Base-by-base conservation (phyloP, 176 grass and related monocot genomes). In the Otatea glauca region DNA sequence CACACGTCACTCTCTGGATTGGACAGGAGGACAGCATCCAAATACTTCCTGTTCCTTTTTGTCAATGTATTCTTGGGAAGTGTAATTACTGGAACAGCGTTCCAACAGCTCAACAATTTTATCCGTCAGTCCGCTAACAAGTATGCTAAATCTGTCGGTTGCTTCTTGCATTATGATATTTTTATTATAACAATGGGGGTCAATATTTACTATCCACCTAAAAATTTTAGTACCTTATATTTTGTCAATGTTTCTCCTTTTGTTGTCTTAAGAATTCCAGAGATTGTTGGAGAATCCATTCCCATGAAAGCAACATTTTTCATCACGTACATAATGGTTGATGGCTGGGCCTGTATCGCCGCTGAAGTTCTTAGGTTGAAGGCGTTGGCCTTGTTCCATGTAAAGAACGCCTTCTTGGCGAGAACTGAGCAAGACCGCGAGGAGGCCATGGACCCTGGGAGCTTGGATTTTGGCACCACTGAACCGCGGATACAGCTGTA, bases 221-320 rank as follows among this genome's bases (percentile, higher is more conserved):
- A 45, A 42, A 48, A 16, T 50, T 27, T 55, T 37, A 83, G 16
- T 77, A 18, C 24, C 77, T 81, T 73, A 65, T 83, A 23, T 34
- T 75, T 65, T 60, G 35, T 25, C 76, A 75, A 76, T 64, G 54
- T 89, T 54, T 80, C 13, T 42, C 16, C 37, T 49, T 70, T 35
- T 63, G 11, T 43, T 45, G n/a, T n/a, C n/a, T 73, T 62, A 84
- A 95, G 96, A 91, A 92, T 95, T 89, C 93, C 93, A 71, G 87
- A 92, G 88, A 95, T 87, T 66, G 83, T 98, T 77, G 96, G 96
- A 50, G 91, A 92, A 68, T 90, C 96, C 42, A 95, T 98, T 84
- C 93, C 96, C 49, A 95, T 95, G 91, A 98, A 98, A 90, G 96
- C 93, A 83, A 83, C 91, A 90, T 98, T 98, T 91, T 98, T 98